These are phyloP conservation scores for Xylariales sp. DNA, from an alignment of 2,329 filamentous ascomycete species.

Conservation along the genomic window DNA sequence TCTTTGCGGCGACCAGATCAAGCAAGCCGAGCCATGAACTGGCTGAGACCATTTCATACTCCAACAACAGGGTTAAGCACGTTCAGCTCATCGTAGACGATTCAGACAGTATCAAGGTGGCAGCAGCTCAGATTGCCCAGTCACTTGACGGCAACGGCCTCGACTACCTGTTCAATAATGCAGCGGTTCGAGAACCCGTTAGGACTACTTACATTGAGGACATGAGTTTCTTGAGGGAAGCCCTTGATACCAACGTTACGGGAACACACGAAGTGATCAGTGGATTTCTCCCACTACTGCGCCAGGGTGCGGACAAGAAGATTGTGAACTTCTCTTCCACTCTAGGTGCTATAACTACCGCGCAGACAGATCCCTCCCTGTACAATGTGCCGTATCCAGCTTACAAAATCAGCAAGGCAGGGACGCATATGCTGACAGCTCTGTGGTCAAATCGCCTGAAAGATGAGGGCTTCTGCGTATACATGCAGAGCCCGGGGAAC, in stretches of 20 bases:
- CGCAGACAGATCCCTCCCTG: slow-evolving; percentile 3
- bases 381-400: slow-evolving; percentile 1
- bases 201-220: slow-evolving; percentile 15
- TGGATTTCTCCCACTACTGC: slow-evolving; percentile 17
- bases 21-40: not conserved
- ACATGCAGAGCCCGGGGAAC: slow-evolving; percentile 6
- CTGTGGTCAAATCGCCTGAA: slow-evolving; percentile 6
- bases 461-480: slow-evolving; percentile 5
- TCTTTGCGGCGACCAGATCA: not conserved
- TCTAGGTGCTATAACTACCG: slow-evolving; percentile 2
- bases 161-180: slow-evolving; percentile 11
- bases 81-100: not conserved
- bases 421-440: slow-evolving; percentile 3
- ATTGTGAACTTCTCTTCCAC: slow-evolving; percentile 8
- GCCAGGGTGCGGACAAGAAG: slow-evolving; percentile 8
- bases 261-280: slow-evolving; percentile 28
- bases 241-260: slow-evolving; percentile 20
- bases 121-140: not conserved
- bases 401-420: slow-evolving; percentile 7
- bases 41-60: not conserved
- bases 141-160: not conserved
- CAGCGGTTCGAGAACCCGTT: slow-evolving; percentile 9
- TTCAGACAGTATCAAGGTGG: not conserved
- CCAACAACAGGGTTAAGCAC: not conserved
- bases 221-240: slow-evolving; percentile 18